These are phyloP conservation scores for Aspergillus sp. DNA, from an alignment of 2,329 filamentous ascomycete genomes.

Conservation along the genomic window DNA sequence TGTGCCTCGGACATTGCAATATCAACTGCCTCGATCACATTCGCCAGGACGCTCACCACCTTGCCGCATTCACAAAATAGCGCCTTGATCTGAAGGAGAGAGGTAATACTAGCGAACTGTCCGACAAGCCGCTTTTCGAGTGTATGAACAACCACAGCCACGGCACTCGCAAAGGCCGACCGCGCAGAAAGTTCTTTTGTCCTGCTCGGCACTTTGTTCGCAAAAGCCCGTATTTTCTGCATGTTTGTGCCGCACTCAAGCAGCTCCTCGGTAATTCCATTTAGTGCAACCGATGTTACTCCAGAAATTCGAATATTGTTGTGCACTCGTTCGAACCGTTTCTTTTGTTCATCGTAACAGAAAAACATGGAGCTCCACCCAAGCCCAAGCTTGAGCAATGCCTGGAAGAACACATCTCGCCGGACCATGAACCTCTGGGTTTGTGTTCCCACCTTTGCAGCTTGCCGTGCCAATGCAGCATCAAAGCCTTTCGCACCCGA, in stretches of 20 bases:
- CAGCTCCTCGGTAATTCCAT: constrained; percentile 34
- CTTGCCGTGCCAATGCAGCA: constrained; percentile 36
- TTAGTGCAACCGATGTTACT: constrained; percentile 48
- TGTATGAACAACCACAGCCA: constrained; percentile 38
- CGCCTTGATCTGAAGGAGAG: constrained; percentile 41
- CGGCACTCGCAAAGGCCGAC: constrained; percentile 38
- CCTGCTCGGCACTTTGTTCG: constrained; percentile 30
- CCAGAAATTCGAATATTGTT: constrained; percentile 53
- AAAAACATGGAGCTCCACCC: constrained; percentile 50
- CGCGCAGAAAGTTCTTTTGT: constrained; percentile 33
- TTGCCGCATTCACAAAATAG: constrained; percentile 43
- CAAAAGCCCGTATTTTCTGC: constrained; percentile 40
- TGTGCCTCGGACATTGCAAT: constrained; percentile 58
- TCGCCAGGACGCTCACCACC: constrained; percentile 38
- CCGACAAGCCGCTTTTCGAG: constrained; percentile 40
- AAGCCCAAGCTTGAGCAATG: constrained; percentile 44
- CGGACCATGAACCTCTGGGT: constrained; percentile 36
- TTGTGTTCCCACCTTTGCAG: constrained; percentile 20
- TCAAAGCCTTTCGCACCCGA: constrained; percentile 44
- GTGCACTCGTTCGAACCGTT: constrained; percentile 44
- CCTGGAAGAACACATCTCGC: constrained; percentile 42
- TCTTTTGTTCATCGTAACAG: constrained; percentile 39
- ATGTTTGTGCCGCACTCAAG: constrained; percentile 41
- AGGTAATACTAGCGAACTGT: constrained; percentile 28
- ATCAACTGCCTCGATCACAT: constrained; percentile 50